Percentiles rank a stretch among this genome's conserved stretches.
Conservation (phyloP, 2,329 filamentous ascomycete species). For the Didymella keratinophila region DNA sequence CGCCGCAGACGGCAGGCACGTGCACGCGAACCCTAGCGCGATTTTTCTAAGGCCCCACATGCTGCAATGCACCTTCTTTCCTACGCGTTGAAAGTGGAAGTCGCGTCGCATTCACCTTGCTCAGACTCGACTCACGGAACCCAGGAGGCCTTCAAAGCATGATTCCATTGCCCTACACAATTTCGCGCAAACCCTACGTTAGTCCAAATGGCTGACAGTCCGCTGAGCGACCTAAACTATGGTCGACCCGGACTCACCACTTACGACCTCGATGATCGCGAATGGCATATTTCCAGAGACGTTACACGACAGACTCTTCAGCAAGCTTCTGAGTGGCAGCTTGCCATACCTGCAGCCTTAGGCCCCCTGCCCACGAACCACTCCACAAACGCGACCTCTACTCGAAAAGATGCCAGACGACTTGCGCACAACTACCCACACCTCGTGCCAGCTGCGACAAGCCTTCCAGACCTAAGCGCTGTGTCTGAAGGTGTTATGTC, state of each 20-base stretch:
- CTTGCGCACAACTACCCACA: conserved; percentile 34
- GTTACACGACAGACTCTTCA: conserved; percentile 36
- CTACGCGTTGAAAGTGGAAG: conserved; percentile 3
- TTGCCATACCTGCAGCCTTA: conserved; percentile 30
- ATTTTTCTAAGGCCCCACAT: conserved; percentile 20
- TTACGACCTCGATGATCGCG: conserved; percentile 57
- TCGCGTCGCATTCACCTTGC: conserved; percentile 10
- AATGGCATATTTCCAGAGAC: conserved; percentile 60
- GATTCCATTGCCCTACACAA: conserved; percentile 23
- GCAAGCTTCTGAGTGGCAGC: conserved; percentile 36
- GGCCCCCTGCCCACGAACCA: conserved; percentile 9
- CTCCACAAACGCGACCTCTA: conserved; percentile 11
- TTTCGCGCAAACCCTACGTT: conserved; percentile 29
- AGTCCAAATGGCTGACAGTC: conserved; percentile 66
- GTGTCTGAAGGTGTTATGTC: conserved; percentile 43
- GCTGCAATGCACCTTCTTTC: conserved; percentile 13
- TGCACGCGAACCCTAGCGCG: conserved; percentile 37
- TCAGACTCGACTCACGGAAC: background rate
- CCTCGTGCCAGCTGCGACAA: conserved; percentile 31
- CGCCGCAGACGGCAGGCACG: conserved; percentile 32
- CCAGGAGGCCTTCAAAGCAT: conserved; percentile 30
- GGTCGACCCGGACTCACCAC: conserved; percentile 62
- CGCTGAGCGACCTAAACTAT: conserved; percentile 58
- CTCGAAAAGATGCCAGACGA: conserved; percentile 26
- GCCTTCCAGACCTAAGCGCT: conserved; percentile 35